Conservation (phyloP, 2,329 filamentous ascomycete species). For the Nemania sp. region DNA sequence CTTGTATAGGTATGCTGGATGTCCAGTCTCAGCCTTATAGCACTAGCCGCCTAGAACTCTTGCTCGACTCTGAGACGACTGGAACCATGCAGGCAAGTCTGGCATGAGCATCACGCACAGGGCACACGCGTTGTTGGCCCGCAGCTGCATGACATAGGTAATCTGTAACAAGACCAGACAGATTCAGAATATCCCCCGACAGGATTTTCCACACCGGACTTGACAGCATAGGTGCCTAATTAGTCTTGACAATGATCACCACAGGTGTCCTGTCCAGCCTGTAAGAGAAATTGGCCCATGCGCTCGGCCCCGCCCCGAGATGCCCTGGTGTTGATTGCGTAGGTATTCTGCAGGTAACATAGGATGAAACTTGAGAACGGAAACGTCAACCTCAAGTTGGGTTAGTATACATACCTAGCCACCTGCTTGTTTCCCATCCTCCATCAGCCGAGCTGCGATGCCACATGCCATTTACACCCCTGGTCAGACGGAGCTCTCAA, state of each 20-base stretch:
- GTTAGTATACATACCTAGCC: not conserved
- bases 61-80: constrained; percentile 17
- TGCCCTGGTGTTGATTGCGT: not conserved
- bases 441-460: constrained; percentile 4
- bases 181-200: constrained; percentile 21
- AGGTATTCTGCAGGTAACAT: constrained; percentile 9
- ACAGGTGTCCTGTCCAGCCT: constrained; percentile 10
- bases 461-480: constrained; percentile 11
- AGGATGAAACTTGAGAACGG: constrained; percentile 17
- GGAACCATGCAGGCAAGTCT: constrained; percentile 27
- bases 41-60: constrained; percentile 4
- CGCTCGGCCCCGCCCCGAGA: constrained; percentile 17
- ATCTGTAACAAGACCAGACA: constrained; percentile 23
- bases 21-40: constrained; percentile 25
- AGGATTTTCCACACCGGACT: constrained; percentile 12
- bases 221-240: not conserved
- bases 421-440: not conserved
- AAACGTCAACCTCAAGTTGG: not conserved
- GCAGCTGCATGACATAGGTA: constrained; percentile 29
- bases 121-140: constrained; percentile 22
- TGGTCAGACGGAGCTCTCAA: constrained; percentile 14
- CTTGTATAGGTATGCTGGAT: not conserved
- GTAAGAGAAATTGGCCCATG: constrained; percentile 17
- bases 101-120: constrained; percentile 27
- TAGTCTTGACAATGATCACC: constrained; percentile 6